Percentiles rank a stretch among this genome's conserved stretches.
These are phyloP conservation scores for Phytopythium delawarense DNA, from an alignment of 352 stramenopile genomes.

Conservation along the genomic window DNA sequence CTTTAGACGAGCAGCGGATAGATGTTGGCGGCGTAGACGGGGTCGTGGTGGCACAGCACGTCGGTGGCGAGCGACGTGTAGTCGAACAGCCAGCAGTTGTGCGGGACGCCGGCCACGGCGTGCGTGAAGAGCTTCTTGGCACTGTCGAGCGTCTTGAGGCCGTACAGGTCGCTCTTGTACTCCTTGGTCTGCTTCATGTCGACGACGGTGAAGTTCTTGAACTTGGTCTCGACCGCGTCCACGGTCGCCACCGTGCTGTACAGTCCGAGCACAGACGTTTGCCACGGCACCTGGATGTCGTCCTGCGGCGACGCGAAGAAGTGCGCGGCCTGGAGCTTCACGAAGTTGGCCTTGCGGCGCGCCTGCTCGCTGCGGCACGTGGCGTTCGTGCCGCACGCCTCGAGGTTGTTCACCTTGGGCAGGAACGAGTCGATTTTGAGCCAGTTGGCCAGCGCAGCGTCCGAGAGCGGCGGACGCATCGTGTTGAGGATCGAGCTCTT, in stretches of 20 bases:
- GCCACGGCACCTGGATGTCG: slow-evolving; percentile 35
- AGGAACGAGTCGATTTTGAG: slow-evolving; percentile 29
- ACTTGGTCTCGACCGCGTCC: slow-evolving; percentile 27
- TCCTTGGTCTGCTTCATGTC: slow-evolving; percentile 28
- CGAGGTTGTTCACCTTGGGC: slow-evolving; percentile 33
- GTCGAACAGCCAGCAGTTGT: slow-evolving; percentile 42
- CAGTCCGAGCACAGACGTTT: slow-evolving; percentile 28
- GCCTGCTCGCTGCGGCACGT: slow-evolving; percentile 15
- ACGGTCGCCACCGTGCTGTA: slow-evolving; percentile 31
- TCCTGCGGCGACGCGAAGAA: slow-evolving; percentile 46
- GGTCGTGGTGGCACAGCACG: slow-evolving; percentile 18
- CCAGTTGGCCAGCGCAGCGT: slow-evolving; percentile 25
- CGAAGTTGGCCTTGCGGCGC: slow-evolving; percentile 38
- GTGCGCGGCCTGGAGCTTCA: slow-evolving; percentile 33
- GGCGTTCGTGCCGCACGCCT: slow-evolving; percentile 10
- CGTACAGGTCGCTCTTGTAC: slow-evolving; percentile 34
- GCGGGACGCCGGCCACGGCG: slow-evolving; percentile 21
- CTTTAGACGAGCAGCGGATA: slow-evolving; percentile 22
- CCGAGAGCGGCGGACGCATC: slow-evolving; percentile 18
- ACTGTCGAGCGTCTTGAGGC: slow-evolving; percentile 30
- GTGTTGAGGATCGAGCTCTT: slow-evolving; percentile 35
- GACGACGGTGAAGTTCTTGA: slow-evolving; percentile 22
- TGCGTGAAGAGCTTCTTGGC: slow-evolving; percentile 20
- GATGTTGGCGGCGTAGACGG: slow-evolving; percentile 27
- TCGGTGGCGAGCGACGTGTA: slow-evolving; percentile 27